Evolutionary conservation across 495 filamentous ascomycete species (phyloP), one percentile per base, ranked within the genome.

Genomic region (Neurospora hispaniola): DNA sequence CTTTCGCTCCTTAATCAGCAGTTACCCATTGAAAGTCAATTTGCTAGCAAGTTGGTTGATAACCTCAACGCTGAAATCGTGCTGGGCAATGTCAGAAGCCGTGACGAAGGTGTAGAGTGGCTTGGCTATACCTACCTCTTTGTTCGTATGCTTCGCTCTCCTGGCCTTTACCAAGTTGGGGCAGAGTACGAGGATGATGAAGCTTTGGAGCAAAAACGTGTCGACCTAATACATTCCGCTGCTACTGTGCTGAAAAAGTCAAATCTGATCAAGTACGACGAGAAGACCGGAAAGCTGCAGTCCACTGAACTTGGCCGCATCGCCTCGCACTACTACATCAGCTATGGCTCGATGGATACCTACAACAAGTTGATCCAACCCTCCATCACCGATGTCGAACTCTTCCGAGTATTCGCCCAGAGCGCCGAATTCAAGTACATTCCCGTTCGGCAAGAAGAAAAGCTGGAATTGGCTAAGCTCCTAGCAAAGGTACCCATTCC

Each of bases 371-470:
- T 98, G 74, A 93, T 99, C 41, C 94, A 97, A 80, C 94, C 96
- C 18, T 92, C 91, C 16, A 93, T 98, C 74, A 92, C 91, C 20
- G 91, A 91, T 20, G 94, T 98, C 72, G 96, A 99, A 79, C 85
- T 99, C 35, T 99, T 99, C 89, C 90, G 96, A 11, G 90, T 98
- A n/a, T 99, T 99, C 78, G 92, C 96, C 18, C 88, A 98, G 18
- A 98, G 96, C 77, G 94, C 96, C 71, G 96, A 99, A 81, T 99
- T 99, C 85, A 98, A 97, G 81, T 99, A 97, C 79, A 98, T 99
- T 70, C 96, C 96, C 1, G 94, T 99, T 59, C 91, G 96, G 9
- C 94, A 97, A 76, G 96, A 99, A 78, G 96, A 99, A 83, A 98
- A 98, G 81, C 85, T 98, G 59, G 96, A 99, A 84, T 86, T 99